Conservation (phyloP, 208 protist species). For the Crithidia fasciculata region DNA sequence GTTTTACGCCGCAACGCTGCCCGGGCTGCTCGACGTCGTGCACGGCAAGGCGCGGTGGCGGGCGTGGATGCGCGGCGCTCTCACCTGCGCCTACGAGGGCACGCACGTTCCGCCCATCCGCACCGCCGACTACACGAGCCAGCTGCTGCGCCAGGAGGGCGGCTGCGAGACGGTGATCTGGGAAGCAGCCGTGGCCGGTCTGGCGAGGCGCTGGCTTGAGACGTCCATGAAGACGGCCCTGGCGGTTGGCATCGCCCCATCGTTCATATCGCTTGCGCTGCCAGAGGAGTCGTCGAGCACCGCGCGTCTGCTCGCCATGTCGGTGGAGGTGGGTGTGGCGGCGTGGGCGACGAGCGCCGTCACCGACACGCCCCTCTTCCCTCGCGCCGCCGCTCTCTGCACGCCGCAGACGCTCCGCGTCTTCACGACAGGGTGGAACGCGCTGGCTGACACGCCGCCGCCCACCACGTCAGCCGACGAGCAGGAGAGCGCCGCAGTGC, state of each 20-base stretch:
- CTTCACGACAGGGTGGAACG: slow-evolving; percentile 53
- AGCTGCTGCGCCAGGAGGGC: slow-evolving; percentile 50
- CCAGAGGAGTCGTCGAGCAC: slow-evolving; percentile 33
- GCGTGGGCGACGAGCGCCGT: slow-evolving; percentile 46
- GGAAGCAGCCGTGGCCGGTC: slow-evolving; percentile 61
- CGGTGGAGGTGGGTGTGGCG: slow-evolving; percentile 51
- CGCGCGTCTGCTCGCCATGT: slow-evolving; percentile 46
- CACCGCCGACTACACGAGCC: slow-evolving; percentile 61
- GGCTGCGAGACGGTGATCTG: slow-evolving; percentile 56
- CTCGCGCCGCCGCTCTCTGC: slow-evolving; percentile 27
- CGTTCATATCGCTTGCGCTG: slow-evolving; percentile 51
- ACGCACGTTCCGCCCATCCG: slow-evolving; percentile 69
- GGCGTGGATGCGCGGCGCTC: slow-evolving; percentile 81
- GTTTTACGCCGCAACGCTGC: slow-evolving; percentile 47
- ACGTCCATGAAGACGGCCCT: slow-evolving; percentile 76
- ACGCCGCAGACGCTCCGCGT: slow-evolving; percentile 36
- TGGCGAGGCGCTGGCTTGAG: slow-evolving; percentile 81
- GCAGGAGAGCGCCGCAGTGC: neutral
- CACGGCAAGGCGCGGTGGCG: slow-evolving; percentile 35
- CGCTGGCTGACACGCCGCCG: slow-evolving; percentile 6
- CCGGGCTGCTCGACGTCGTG: slow-evolving; percentile 32
- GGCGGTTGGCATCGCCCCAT: slow-evolving; percentile 59
- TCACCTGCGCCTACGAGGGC: slow-evolving; percentile 87
- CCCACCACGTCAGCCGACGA: neutral
- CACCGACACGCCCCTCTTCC: slow-evolving; percentile 35